Evolutionary conservation across 2,329 filamentous ascomycete species (phyloP), one percentile per base, ranked within the genome.

Genomic region (Diaporthe ilicicola): DNA sequence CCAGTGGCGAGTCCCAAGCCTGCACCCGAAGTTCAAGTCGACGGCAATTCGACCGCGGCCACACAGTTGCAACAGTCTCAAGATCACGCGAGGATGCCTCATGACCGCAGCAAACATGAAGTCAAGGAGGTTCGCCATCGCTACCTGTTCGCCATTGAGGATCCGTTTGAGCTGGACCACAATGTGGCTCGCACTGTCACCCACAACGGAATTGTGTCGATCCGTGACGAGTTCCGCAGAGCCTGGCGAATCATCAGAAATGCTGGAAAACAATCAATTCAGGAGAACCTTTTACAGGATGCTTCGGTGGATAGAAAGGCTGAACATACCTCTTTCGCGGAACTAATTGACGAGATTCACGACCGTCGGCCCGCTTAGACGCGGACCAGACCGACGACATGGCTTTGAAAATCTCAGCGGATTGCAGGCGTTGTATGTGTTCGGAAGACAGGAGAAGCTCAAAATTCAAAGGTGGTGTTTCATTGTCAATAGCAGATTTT

Each of bases 161-260:
- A 97, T 79, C 95, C 95, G 0, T 97, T 97, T 77, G 94, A 97
- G 82, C 82, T 91, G 2, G 91, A 94, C 50, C 94, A 97, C 81
- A 98, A 97, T 76, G 92, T 97, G 42, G 95, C 93, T 3, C 87
- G 94, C 62, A 97, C 94, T 0, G 94, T 97, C 1, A 94, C 92
- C 8, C 93, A 95, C 77, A 89, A 91, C 72, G 94, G 94, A 2
- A 93, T 97, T 73, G 91, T 93, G 1, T 88, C 91, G 0, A 96
- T 97, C 72, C 87, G 93, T 50, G 92, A 96, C 76, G 94, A 97
- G 81, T 96, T 97, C 77, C 88, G 93, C 22, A 88, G 94, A 24
- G 94, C 93, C 3, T 93, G 93, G 89, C 85, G 88, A 44, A 92
- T 97, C 70, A 89, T 95, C 73, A 85, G 83, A 74, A 81, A 81